Evolutionary conservation across 805 yeast species (phyloP).

Genomic region (Jamesozyma rosinii): DNA sequence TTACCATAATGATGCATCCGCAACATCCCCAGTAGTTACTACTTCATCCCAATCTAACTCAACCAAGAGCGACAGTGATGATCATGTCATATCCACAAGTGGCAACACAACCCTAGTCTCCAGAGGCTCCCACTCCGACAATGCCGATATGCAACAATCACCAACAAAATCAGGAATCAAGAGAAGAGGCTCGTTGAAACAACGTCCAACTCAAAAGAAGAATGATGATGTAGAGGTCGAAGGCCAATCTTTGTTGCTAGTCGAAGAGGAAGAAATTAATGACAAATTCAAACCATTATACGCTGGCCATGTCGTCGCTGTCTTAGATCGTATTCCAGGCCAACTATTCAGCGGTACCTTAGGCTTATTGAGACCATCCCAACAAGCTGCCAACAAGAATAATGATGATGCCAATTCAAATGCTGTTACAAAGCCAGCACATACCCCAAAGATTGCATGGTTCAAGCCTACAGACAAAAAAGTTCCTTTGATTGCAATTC

Average conservation of each 20-base stretch:
- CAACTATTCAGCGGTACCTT: conserved; percentile 91
- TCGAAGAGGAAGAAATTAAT: conserved; percentile 90
- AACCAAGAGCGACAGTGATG: conserved; percentile 9
- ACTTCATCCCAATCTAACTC: conserved; percentile 12
- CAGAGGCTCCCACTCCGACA: conserved; percentile 11
- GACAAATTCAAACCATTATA: conserved; percentile 89
- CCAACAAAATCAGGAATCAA: conserved; percentile 32
- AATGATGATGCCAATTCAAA: conserved; percentile 33
- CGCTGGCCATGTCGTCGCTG: conserved; percentile 98
- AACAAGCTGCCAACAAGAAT: conserved; percentile 60
- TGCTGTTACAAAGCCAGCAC: conserved; percentile 22
- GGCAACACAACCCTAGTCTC: not conserved
- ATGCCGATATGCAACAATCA: conserved; percentile 31
- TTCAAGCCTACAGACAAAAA: conserved; percentile 97
- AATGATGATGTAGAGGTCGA: conserved; percentile 98
- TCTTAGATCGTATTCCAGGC: conserved; percentile 93
- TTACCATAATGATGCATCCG: conserved; percentile 72
- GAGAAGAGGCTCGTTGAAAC: conserved; percentile 85
- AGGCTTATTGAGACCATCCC: conserved; percentile 90
- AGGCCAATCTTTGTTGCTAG: conserved; percentile 84
- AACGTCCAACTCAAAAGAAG: conserved; percentile 93
- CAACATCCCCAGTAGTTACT: conserved; percentile 26
- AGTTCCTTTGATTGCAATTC: conserved; percentile 95
- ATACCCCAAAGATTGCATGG: conserved; percentile 93
- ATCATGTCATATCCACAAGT: conserved; percentile 9